These are phyloP conservation scores for Colletotrichum plurivorum DNA, from an alignment of 2,329 filamentous ascomycete genomes.

Conservation along the genomic window DNA sequence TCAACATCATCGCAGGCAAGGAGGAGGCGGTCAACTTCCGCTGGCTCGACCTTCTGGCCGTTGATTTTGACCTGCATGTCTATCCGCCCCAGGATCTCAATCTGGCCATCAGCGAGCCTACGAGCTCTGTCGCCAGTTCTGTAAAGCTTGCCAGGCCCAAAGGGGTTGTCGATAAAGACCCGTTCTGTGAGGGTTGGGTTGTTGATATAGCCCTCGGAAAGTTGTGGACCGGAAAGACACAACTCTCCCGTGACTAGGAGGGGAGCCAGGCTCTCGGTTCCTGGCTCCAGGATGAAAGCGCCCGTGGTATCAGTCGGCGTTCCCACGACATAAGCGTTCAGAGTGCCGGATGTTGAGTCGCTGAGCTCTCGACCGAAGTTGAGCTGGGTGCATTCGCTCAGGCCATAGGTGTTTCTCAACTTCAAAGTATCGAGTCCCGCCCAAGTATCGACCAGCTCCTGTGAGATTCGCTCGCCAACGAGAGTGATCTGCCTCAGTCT, in stretches of 20 bases:
- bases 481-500: conserved; percentile 39
- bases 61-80: conserved; percentile 51
- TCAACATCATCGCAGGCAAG: neutral
- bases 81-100: conserved; percentile 45
- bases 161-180: conserved; percentile 17
- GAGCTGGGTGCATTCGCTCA: conserved; percentile 45
- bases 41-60: conserved; percentile 50
- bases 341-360: neutral
- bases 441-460: conserved; percentile 39
- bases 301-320: conserved; percentile 18
- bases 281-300: conserved; percentile 40
- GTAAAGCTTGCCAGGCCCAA: conserved; percentile 37
- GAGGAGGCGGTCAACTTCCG: conserved; percentile 46
- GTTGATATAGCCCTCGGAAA: conserved; percentile 18
- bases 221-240: conserved; percentile 39
- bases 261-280: conserved; percentile 37
- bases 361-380: conserved; percentile 34
- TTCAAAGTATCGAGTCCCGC: neutral
- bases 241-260: conserved; percentile 43
- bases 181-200: conserved; percentile 5
- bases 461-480: conserved; percentile 44
- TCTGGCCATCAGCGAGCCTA: conserved; percentile 43
- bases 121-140: conserved; percentile 44
- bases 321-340: conserved; percentile 24
- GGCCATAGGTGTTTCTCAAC: conserved; percentile 46